Evolutionary conservation across 1,284 basidiomycete genomes (phyloP).

Genomic region (Pseudozyma sp.): DNA sequence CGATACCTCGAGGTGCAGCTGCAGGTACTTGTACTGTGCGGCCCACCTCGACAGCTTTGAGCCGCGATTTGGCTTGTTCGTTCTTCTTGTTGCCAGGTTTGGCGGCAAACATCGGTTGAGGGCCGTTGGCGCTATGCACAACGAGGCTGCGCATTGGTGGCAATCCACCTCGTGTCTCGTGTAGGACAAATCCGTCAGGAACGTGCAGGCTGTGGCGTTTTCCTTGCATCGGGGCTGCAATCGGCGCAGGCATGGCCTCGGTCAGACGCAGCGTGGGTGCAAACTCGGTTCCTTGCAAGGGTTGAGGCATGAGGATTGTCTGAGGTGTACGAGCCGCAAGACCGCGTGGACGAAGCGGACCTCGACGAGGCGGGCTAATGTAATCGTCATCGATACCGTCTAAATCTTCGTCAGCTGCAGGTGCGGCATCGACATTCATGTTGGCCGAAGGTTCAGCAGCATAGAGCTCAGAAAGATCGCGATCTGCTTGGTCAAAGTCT

Average conservation of each 20-base stretch:
- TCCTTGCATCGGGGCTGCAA: background rate
- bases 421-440: constrained; percentile 7
- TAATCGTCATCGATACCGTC: constrained; percentile 58
- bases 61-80: constrained; percentile 24
- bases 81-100: constrained; percentile 44
- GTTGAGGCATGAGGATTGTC: constrained; percentile 55
- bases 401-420: constrained; percentile 3
- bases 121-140: constrained; percentile 56
- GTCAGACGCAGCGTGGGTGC: constrained; percentile 49
- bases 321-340: constrained; percentile 49
- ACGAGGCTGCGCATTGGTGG: constrained; percentile 53
- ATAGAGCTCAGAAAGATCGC: constrained; percentile 24
- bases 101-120: constrained; percentile 45
- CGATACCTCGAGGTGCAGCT: constrained; percentile 59
- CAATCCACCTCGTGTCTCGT: constrained; percentile 45
- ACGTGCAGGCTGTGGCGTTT: constrained; percentile 55
- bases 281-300: constrained; percentile 52
- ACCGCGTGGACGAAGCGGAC: constrained; percentile 57
- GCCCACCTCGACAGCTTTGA: constrained; percentile 47
- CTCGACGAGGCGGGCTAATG: constrained; percentile 53
- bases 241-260: background rate
- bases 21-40: constrained; percentile 50
- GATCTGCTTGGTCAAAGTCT: background rate
- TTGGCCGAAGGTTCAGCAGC: constrained; percentile 30
- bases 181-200: constrained; percentile 62